Conservation (phyloP, 164 flowering plant species). For the Sextonia rubra region DNA sequence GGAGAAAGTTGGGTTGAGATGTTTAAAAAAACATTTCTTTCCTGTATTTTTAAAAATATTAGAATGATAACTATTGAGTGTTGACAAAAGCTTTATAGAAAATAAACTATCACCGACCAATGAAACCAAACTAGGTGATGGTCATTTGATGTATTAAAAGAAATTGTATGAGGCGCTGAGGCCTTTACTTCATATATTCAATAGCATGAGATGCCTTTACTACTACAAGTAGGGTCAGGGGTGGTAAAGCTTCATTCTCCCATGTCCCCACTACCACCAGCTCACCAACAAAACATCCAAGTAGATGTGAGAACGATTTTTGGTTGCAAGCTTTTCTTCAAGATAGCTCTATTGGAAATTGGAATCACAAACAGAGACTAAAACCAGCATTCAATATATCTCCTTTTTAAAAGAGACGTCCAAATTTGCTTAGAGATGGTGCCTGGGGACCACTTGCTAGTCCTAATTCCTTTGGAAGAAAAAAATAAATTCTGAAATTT, state of each 20-base stretch:
- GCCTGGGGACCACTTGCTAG: neutral
- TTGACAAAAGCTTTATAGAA: too few relatives aligned
- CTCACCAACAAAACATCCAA: neutral
- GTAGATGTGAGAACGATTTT: neutral
- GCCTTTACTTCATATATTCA: neutral
- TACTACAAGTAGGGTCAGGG: neutral
- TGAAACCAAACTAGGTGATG: too few relatives aligned
- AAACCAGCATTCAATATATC: neutral
- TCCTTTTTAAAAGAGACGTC: neutral
- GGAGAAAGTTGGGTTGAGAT: too few relatives aligned
- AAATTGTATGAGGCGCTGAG: too few relatives aligned
- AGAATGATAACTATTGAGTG: too few relatives aligned
- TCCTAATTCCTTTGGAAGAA: neutral
- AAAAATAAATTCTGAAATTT: too few relatives aligned
- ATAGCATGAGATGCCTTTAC: neutral
- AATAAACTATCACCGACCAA: too few relatives aligned
- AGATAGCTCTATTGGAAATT: neutral
- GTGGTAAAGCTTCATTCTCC: neutral
- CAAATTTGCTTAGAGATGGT: neutral
- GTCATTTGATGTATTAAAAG: too few relatives aligned
- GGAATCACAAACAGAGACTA: neutral
- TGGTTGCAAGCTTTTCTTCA: neutral
- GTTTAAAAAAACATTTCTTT: too few relatives aligned
- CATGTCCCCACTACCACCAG: neutral
- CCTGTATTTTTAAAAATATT: too few relatives aligned